Conservation (phyloP, 169 alveolate species). For the Eimeria tenella region DNA sequence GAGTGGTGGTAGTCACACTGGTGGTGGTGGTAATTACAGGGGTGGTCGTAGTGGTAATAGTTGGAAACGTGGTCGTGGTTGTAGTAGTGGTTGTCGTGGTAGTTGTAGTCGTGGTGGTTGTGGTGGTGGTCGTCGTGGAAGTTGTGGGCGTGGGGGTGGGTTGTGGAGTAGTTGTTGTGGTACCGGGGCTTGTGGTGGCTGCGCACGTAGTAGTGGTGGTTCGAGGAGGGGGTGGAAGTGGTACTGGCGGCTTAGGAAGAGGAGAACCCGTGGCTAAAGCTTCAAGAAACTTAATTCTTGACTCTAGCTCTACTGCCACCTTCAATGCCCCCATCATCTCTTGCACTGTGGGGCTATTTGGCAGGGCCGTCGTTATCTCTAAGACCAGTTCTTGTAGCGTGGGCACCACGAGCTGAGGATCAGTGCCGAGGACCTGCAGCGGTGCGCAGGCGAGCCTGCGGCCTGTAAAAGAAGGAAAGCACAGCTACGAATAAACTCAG, state of each 20-base stretch:
- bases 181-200: neutral
- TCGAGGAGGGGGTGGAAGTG: neutral
- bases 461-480: neutral
- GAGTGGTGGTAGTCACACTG: neutral
- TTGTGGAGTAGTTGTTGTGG: neutral
- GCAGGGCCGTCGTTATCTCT: slow-evolving; percentile 3
- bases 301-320: neutral
- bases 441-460: slow-evolving; percentile 3
- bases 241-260: neutral
- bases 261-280: neutral
- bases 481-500: neutral
- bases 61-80: neutral
- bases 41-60: neutral
- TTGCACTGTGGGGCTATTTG: neutral
- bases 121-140: neutral
- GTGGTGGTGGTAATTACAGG: neutral
- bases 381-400: neutral
- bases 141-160: neutral
- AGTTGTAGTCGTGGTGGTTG: slow-evolving; percentile 20
- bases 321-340: neutral
- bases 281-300: slow-evolving; percentile 9
- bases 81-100: slow-evolving; percentile 14
- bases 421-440: neutral
- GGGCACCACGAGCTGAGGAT: neutral
- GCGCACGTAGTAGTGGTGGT: slow-evolving; percentile 10